Base-by-base conservation (phyloP, 768 basidiomycete species). In the Mycena belliarum region DNA sequence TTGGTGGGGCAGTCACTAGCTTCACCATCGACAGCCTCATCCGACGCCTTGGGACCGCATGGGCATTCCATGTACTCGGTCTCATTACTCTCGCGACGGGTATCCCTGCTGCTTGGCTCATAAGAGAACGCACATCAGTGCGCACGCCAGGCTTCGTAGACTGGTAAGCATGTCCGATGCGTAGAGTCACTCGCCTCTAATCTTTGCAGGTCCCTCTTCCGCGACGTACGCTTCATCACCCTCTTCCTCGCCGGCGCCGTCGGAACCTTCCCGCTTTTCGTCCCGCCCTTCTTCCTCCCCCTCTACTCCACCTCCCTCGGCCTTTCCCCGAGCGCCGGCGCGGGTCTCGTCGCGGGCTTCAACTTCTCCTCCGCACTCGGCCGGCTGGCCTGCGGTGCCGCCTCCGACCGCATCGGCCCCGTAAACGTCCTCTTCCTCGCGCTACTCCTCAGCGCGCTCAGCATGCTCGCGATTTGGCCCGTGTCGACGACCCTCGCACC, bases 251-350 rank as follows among this genome's bases (percentile, higher is more conserved):
- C 69, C 4, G 70, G 68, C 28, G 71, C 63, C n/a, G 57, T 73
- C 24, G 70, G 67, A 24, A 72, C 71, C 16, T 75, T 76, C 53
- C 73, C 71, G n/a, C 56, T 72, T 10, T 69, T 76, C 33, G 71
- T 73, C 23, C 67, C 73, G 1, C 69, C 70, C 12, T 75, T 73
- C 64, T 75, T 76, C 64, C 72, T 74, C 44, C 73, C 72, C 1
- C 63, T 69, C 11, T 75, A 74, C 52, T 69, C 71, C 50, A 62
- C 66, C 4, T 72, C 71, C 2, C 60, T 73, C 32, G 49, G 61
- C 24, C 60, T 69, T 29, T 65, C 70, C 1, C 42, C 56, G 26
- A 58, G 58, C 47, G 28, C 68, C 28, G 67, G 61, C 21, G 70
- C 71, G 4, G 46, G 66, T n/a, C 68, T 73, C 23, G 66, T 73